Percentiles rank a stretch among this genome's conserved stretches.
Evolutionary conservation across 1,139 yeast species (phyloP).

Genomic region (Scheffersomyces titani): DNA sequence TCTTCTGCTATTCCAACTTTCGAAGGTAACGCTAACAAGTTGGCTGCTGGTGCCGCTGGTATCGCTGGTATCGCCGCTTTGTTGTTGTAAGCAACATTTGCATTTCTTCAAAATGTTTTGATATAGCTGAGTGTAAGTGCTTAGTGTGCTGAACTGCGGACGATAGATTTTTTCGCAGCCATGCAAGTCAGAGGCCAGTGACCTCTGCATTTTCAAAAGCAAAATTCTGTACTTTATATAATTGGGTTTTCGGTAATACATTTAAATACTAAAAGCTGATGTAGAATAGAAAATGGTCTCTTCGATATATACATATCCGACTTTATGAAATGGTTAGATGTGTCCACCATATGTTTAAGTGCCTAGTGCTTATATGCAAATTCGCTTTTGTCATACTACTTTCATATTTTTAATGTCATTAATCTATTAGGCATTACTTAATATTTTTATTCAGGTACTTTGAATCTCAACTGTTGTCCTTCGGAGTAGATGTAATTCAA

Average conservation of each 20-base stretch:
- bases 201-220: conserved; percentile 2
- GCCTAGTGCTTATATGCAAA: not conserved
- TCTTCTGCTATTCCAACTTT: conserved; percentile 17
- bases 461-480: conserved; percentile 56
- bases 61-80: conserved; percentile 47
- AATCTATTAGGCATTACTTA: not conserved
- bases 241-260: conserved; percentile 2
- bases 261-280: not conserved
- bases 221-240: conserved; percentile 1
- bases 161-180: conserved; percentile 3
- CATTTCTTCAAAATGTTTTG: not conserved
- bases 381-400: not conserved
- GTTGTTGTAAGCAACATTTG: conserved; percentile 31
- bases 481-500: conserved; percentile 72
- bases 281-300: not conserved
- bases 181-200: not conserved
- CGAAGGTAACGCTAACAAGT: conserved; percentile 32
- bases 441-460: conserved; percentile 32
- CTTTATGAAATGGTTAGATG: too few species aligned
- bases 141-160: not conserved
- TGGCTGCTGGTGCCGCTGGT: conserved; percentile 42
- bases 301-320: not conserved
- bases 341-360: too few species aligned
- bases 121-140: not conserved
- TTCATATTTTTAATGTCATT: not conserved